Conservation (phyloP, 1,284 basidiomycete species). For the Bjerkandera adusta region DNA sequence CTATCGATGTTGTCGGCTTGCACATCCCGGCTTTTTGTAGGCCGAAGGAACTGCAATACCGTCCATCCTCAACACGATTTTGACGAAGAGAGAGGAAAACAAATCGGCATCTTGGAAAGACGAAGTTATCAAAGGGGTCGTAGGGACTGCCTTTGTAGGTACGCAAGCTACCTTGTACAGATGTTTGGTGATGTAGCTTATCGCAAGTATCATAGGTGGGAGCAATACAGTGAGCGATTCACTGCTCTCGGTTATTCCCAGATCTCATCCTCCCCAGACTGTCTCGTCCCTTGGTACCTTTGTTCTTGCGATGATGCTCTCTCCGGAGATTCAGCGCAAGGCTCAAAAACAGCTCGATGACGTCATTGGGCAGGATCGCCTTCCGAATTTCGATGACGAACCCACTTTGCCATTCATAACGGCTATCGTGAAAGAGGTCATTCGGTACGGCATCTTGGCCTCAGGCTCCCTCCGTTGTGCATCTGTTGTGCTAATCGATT, state of each 20-base stretch:
- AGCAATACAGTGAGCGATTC: constrained; percentile 25
- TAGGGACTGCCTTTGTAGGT: constrained; percentile 24
- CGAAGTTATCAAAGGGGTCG: constrained; percentile 19
- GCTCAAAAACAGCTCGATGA: constrained; percentile 12
- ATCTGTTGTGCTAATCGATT: constrained; percentile 22
- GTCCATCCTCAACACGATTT: constrained; percentile 12
- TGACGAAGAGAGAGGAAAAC: constrained; percentile 11
- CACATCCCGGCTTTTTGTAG: too few species aligned
- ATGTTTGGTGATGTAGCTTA: background rate
- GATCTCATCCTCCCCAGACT: background rate
- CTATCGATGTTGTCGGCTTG: background rate
- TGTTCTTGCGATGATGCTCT: constrained; percentile 14
- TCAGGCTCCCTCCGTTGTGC: constrained; percentile 1
- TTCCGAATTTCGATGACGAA: constrained; percentile 11
- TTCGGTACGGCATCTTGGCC: too few species aligned
- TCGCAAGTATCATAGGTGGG: constrained; percentile 17
- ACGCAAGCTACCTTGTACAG: too few species aligned
- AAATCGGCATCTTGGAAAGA: constrained; percentile 13
- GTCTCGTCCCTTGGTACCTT: constrained; percentile 19
- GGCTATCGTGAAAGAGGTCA: constrained; percentile 27
- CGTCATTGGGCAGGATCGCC: constrained; percentile 11
- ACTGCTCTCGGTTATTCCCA: background rate
- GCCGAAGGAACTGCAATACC: constrained; percentile 17
- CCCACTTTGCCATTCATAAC: constrained; percentile 18
- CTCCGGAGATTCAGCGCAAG: constrained; percentile 11